Evolutionary conservation across 768 basidiomycete species (phyloP).

Genomic region (Tulasnella sp.): DNA sequence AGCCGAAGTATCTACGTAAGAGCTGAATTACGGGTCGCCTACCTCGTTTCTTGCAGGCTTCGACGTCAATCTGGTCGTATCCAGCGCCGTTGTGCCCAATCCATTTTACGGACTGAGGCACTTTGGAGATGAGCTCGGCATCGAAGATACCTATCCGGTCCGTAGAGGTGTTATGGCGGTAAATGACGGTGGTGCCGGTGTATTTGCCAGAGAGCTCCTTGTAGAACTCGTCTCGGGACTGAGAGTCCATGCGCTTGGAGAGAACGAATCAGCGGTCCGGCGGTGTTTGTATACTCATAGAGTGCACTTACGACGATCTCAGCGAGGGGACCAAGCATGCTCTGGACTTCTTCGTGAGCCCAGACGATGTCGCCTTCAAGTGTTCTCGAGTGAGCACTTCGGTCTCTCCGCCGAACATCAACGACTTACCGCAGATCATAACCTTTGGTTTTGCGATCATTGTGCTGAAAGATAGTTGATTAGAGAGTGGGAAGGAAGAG

Average conservation of each 20-base stretch:
- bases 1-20: not conserved
- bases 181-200: constrained; percentile 59
- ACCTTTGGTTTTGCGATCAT: constrained; percentile 21
- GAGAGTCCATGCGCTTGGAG: constrained; percentile 43
- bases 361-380: constrained; percentile 56
- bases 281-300: not conserved
- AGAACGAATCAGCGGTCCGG: not conserved
- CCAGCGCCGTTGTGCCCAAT: constrained; percentile 91
- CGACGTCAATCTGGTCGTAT: constrained; percentile 78
- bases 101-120: constrained; percentile 64
- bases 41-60: constrained; percentile 62
- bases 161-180: constrained; percentile 60
- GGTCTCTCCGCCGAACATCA: not conserved
- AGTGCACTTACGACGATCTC: constrained; percentile 57
- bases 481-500: not conserved
- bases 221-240: constrained; percentile 57
- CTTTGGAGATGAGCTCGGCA: constrained; percentile 55
- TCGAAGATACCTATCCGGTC: constrained; percentile 66
- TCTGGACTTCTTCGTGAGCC: constrained; percentile 64
- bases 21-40: constrained; percentile 7
- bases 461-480: not conserved
- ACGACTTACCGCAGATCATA: constrained; percentile 24
- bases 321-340: constrained; percentile 53
- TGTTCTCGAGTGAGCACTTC: not conserved
- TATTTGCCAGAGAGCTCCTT: constrained; percentile 60